Evolutionary conservation across 140 eudicot genomes (phyloP).

Genomic region (Bidens hawaiensis): DNA sequence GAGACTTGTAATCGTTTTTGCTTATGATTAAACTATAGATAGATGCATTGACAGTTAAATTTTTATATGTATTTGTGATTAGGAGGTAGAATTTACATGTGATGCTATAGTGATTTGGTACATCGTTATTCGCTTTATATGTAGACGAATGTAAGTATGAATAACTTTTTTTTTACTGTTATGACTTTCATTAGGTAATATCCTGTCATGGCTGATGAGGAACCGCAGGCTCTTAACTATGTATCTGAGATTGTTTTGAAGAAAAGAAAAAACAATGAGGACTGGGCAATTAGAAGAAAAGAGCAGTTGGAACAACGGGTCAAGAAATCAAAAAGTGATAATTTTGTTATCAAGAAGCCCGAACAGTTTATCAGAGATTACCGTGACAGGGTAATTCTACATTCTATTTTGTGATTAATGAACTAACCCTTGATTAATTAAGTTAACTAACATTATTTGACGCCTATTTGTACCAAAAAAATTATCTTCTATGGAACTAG

Average conservation of each 20-base stretch:
- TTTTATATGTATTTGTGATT: too few species aligned
- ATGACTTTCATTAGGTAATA: constrained; percentile 8
- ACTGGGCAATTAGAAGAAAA: too few species aligned
- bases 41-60: not conserved
- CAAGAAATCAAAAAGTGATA: constrained; percentile 41
- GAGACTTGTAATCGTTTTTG: too few species aligned
- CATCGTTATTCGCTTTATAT: too few species aligned
- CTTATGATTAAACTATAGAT: not conserved
- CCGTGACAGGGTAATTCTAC: constrained; percentile 70
- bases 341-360: constrained; percentile 64
- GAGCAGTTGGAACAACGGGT: too few species aligned
- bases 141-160: too few species aligned
- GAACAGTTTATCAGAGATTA: constrained; percentile 68
- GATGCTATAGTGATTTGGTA: too few species aligned
- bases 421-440: not conserved
- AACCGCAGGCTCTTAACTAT: constrained; percentile 47
- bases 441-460: too few species aligned
- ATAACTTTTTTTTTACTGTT: not conserved
- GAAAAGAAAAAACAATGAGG: constrained; percentile 78
- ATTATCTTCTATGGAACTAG: not conserved
- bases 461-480: too few species aligned
- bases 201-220: constrained; percentile 37
- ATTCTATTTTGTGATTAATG: too few species aligned
- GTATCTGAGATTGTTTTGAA: constrained; percentile 66
- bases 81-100: too few species aligned